Evolutionary conservation across 495 filamentous ascomycete genomes (phyloP), one percentile per base, ranked within the genome.

Genomic region (Diplogelasinospora grovesii): DNA sequence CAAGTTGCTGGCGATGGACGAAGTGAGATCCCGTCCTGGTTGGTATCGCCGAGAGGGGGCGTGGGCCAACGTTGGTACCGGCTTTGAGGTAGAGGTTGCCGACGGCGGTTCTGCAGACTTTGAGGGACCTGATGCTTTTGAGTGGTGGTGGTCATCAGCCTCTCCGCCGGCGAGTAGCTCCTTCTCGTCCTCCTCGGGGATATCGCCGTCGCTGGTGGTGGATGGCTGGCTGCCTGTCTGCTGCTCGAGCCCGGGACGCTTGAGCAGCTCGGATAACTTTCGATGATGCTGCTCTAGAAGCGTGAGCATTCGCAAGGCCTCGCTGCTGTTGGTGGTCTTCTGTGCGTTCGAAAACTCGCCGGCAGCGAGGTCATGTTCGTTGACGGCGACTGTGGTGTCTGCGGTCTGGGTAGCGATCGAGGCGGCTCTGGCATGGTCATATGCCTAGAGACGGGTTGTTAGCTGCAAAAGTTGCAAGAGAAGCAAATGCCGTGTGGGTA

Each of bases 1-100:
- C 6, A 96, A 67, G 49, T 95, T 93, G 55, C 80, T 95, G 24
- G 87, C 90, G 40, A 95, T 93, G 3, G 89, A 93, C 0, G 89
- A 89, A 4, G 79, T 75, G 22, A 82, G 61, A 38, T 87, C 86
- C 30, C 81, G 78, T 52, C 72, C 37, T 56, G 75, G 50, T n/a
- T n/a, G n/a, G 69, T 66, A 68, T 36, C 65, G 49, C 63, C 82
- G 54, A 48, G 69, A n/a, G n/a, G n/a, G n/a, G n/a, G n/a, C 55
- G 58, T 67, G 56, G 57, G 68, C 50, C 6, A 70, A 55, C 21
- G 56, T 68, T 42, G 71, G 72, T 27, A 66, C 65, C 29, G 70
- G 65, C 34, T 62, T 69, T 15, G 46, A 3, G 41, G 43, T 53
- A 43, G 53, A 61, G 47, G n/a, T 60, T 53, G 48, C 48, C 13